Conservation (phyloP, 495 filamentous ascomycete species). For the Tuber aestivum region DNA sequence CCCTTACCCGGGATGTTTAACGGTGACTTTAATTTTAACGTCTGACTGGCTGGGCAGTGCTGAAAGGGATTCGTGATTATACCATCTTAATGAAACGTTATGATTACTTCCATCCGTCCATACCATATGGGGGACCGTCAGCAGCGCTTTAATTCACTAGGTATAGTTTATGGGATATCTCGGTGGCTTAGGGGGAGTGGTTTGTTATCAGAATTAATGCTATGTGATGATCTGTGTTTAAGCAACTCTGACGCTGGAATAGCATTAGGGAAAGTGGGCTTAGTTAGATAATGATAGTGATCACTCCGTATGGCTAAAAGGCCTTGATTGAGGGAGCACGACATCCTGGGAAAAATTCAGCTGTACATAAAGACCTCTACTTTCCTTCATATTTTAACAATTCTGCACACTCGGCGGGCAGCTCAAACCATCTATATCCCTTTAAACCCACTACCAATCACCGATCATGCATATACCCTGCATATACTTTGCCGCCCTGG, state of each 20-base stretch:
- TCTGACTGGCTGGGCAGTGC: background rate
- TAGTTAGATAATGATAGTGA: background rate
- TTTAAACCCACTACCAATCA: background rate
- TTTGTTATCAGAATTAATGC: background rate
- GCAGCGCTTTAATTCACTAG: background rate
- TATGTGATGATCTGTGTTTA: background rate
- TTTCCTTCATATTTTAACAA: background rate
- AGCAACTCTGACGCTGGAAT: background rate
- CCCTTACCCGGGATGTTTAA: background rate
- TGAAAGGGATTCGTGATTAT: background rate
- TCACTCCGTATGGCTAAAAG: background rate
- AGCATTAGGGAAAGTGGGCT: background rate
- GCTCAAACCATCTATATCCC: background rate
- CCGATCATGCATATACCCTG: background rate
- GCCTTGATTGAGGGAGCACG: background rate
- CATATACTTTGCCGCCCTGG: background rate
- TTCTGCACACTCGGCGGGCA: background rate
- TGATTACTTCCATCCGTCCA: background rate
- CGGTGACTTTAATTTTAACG: background rate
- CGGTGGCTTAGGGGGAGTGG: background rate
- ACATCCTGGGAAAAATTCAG: background rate
- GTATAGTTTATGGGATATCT: background rate
- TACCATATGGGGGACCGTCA: background rate
- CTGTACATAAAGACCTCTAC: background rate
- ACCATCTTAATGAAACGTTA: background rate